These are phyloP conservation scores for Phytophthora rubi DNA, from an alignment of 352 stramenopile genomes.

Conservation along the genomic window DNA sequence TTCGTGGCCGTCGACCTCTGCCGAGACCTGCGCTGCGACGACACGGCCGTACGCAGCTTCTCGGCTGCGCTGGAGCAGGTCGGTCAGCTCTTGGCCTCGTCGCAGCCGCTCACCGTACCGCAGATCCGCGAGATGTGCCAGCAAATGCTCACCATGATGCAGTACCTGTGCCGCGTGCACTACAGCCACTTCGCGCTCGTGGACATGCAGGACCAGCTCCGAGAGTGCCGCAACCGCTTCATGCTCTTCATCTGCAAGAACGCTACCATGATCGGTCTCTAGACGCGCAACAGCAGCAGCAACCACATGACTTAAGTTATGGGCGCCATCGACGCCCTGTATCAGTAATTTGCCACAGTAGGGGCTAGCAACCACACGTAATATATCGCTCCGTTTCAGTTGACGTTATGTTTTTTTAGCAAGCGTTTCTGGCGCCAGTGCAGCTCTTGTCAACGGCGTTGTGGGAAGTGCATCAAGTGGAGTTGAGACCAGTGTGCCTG, in stretches of 20 bases:
- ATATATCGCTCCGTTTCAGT: slow-evolving; percentile 33
- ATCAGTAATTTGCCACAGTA: slow-evolving; percentile 29
- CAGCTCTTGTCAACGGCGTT: slow-evolving; percentile 17
- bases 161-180: slow-evolving; percentile 71
- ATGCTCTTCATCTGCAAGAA: slow-evolving; percentile 84
- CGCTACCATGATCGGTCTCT: slow-evolving; percentile 69
- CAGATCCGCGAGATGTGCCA: slow-evolving; percentile 72
- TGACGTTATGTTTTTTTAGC: not conserved
- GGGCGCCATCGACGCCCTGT: slow-evolving; percentile 16
- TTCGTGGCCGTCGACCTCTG: slow-evolving; percentile 65
- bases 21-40: slow-evolving; percentile 54
- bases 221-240: slow-evolving; percentile 69
- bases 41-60: slow-evolving; percentile 39
- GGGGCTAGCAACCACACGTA: slow-evolving; percentile 13
- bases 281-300: slow-evolving; percentile 1
- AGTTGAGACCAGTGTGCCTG: not conserved
- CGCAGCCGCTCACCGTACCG: slow-evolving; percentile 54
- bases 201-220: slow-evolving; percentile 78
- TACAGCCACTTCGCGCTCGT: slow-evolving; percentile 73
- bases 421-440: slow-evolving; percentile 28
- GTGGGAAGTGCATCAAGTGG: not conserved
- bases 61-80: slow-evolving; percentile 42
- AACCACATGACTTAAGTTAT: slow-evolving; percentile 32
- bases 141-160: slow-evolving; percentile 77
- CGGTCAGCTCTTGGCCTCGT: slow-evolving; percentile 54